A percentile compares a stretch with the other conserved stretches of the same genome.
Evolutionary conservation across 1,284 basidiomycete genomes (phyloP).

Genomic region (Ustilago hordei): DNA sequence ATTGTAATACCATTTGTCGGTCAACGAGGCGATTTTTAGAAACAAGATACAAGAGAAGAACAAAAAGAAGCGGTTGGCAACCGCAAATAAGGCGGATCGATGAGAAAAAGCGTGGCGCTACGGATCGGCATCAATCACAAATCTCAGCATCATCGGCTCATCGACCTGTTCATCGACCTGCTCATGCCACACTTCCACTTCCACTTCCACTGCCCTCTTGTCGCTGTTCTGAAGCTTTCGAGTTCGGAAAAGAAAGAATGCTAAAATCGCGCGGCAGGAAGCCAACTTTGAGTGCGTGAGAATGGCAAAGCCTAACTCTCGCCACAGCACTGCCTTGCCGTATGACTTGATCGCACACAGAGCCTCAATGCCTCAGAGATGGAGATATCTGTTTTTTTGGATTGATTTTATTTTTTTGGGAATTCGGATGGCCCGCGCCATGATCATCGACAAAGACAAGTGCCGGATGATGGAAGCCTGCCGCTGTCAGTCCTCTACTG

Average conservation of each 20-base stretch:
- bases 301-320: not conserved
- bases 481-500: not conserved
- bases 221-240: not conserved
- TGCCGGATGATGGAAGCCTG: constrained; percentile 12
- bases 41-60: not conserved
- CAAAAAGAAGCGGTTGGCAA: not conserved
- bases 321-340: not conserved
- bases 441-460: not conserved
- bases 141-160: not conserved
- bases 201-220: not conserved
- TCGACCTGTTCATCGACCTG: not conserved
- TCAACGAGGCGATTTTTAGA: constrained; percentile 10
- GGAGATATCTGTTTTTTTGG: not conserved
- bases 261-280: not conserved
- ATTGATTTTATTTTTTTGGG: not conserved
- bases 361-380: not conserved
- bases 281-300: not conserved
- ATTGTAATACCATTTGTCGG: no score
- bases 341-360: not conserved
- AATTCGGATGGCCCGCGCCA: constrained; percentile 19
- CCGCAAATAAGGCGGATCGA: not conserved
- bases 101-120: constrained; percentile 9
- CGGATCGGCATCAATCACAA: constrained; percentile 11
- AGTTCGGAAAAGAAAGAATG: not conserved
- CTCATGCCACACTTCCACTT: not conserved